Evolutionary conservation across 352 stramenopile genomes (phyloP), one percentile per base, ranked within the genome.

Genomic region (Globisporangium megalacanthum): DNA sequence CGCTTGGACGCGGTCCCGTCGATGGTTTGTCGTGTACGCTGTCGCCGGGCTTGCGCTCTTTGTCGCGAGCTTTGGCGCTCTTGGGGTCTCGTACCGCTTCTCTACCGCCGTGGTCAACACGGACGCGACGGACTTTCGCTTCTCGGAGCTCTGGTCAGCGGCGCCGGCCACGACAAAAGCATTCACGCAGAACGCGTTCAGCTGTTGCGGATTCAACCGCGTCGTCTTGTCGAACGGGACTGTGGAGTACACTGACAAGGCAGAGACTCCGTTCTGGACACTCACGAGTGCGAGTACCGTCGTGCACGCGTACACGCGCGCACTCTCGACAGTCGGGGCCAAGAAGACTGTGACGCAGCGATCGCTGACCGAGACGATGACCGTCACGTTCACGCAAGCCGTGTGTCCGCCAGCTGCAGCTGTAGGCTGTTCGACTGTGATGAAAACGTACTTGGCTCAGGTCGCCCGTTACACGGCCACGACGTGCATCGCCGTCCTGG

Each of bases 151-250:
- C 1, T 81, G 73, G 73, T 62, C 39, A 42, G 52, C 49, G 9
- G 67, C 73, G 1, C 52, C 65, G 3, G 66, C 74, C 0, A 49
- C 55, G 20, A 70, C 73, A 3, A 79, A 83, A 35, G 31, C 66
- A 10, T 82, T 85, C 41, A 62, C 78, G 22, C 77, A 87, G 41
- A 79, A 87, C 46, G 58, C 64, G 5, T 68, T 79, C 36, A 50
- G 48, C 4, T 87, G 77, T 39, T 87, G 77, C 52, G 77, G 77
- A 6, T 85, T 70, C 19, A 64, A 74, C 4, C 62, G 64, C 7
- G 7, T 72, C 42, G 42, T 61, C 22, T 44, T 58, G 1, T 37
- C 50, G 10, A 83, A 80, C 33, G 71, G 71, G 6, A 71, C 69
- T 0, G 36, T 69, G 0, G 58, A 51, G 14, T 83, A 76, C 37